Evolutionary conservation across 768 basidiomycete species (phyloP).

Genomic region (Strobilomyces confusus): DNA sequence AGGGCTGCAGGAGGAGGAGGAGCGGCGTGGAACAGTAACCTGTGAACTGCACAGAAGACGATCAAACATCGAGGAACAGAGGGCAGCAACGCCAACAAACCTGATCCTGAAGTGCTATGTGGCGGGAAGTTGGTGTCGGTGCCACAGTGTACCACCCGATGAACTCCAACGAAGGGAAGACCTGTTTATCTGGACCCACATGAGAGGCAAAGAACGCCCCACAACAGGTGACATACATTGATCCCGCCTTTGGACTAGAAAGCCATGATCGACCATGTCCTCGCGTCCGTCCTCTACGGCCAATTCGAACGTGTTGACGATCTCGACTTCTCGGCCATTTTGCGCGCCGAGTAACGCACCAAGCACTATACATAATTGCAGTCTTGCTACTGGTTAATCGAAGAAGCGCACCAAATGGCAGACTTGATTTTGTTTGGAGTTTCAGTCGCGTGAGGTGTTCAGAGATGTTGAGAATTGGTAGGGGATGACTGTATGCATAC

Average conservation of each 20-base stretch:
- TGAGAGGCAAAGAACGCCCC: slow-evolving; percentile 2
- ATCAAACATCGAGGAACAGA: background rate
- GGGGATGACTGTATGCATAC: slow-evolving; percentile 68
- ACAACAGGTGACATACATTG: slow-evolving; percentile 58
- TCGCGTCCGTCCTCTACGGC: slow-evolving; percentile 53
- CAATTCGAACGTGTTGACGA: slow-evolving; percentile 95
- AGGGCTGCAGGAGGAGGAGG: slow-evolving; percentile 71
- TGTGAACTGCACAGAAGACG: slow-evolving; percentile 56
- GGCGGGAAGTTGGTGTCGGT: slow-evolving; percentile 61
- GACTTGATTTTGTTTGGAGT: slow-evolving; percentile 58
- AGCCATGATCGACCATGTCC: slow-evolving; percentile 71
- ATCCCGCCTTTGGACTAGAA: slow-evolving; percentile 76
- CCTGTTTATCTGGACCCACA: slow-evolving; percentile 78
- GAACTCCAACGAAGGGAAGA: slow-evolving; percentile 95
- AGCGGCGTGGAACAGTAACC: slow-evolving; percentile 85
- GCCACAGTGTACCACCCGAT: slow-evolving; percentile 98
- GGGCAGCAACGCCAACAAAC: slow-evolving; percentile 33
- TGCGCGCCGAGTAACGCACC: slow-evolving; percentile 94
- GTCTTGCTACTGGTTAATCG: background rate
- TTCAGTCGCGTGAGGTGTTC: slow-evolving; percentile 89
- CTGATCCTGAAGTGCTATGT: slow-evolving; percentile 85
- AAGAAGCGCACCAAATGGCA: slow-evolving; percentile 58
- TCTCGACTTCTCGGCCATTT: slow-evolving; percentile 91
- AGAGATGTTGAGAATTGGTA: slow-evolving; percentile 94
- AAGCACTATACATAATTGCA: slow-evolving; percentile 53